Conservation (phyloP, 2,329 filamentous ascomycete species). For the Calonectria pauciramosa region DNA sequence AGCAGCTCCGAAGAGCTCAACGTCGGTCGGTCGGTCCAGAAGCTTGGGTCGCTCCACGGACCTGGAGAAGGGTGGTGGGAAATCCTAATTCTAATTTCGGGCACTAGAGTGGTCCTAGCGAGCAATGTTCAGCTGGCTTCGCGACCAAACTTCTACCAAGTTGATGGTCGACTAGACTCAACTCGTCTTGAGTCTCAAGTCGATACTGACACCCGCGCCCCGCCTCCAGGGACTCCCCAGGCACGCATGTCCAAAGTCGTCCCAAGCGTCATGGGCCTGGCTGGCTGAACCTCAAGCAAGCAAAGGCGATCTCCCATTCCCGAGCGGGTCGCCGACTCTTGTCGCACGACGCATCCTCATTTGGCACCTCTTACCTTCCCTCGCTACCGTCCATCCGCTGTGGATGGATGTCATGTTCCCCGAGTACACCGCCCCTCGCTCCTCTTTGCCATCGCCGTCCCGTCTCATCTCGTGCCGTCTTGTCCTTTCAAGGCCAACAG, state of each 20-base stretch:
- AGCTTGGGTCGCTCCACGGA: slow-evolving; percentile 17
- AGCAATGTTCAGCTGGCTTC: slow-evolving; percentile 25
- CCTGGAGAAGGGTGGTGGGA: not conserved
- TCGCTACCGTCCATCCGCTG: not conserved
- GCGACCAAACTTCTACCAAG: slow-evolving; percentile 12
- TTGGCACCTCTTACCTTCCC: not conserved
- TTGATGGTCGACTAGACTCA: slow-evolving; percentile 18
- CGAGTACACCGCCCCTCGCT: slow-evolving; percentile 33
- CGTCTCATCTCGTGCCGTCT: slow-evolving; percentile 13
- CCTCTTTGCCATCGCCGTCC: not conserved
- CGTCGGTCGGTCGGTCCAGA: not conserved
- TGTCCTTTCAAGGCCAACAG: not conserved
- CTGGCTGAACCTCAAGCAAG: slow-evolving; percentile 37
- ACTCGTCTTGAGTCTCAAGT: slow-evolving; percentile 15
- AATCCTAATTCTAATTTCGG: slow-evolving; percentile 8
- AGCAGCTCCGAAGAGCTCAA: slow-evolving; percentile 5
- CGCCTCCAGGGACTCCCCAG: slow-evolving; percentile 18
- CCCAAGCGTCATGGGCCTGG: slow-evolving; percentile 28
- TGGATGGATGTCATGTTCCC: slow-evolving; percentile 13
- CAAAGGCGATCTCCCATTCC: slow-evolving; percentile 10
- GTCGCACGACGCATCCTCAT: slow-evolving; percentile 18
- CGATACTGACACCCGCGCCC: slow-evolving; percentile 22
- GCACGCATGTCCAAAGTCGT: slow-evolving; percentile 14
- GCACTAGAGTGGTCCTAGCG: slow-evolving; percentile 6
- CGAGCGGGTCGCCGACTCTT: not conserved